Evolutionary conservation across 164 flowering plant species (phyloP).

Genomic region (Magnolia officinalis): DNA sequence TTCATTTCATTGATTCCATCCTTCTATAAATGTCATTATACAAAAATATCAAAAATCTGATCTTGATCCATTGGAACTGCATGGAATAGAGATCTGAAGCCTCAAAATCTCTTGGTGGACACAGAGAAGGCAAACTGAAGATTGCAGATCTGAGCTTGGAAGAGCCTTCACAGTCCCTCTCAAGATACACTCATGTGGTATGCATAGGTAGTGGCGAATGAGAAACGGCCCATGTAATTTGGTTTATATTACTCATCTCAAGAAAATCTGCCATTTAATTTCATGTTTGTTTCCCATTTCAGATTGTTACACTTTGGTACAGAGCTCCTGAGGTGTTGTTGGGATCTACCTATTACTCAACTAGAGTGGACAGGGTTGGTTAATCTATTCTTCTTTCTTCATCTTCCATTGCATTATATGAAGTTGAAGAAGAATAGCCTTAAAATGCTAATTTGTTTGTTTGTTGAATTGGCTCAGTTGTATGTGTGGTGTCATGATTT

Average conservation of each 20-base stretch:
- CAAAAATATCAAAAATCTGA: neutral
- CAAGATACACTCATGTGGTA: slow-evolving; percentile 95
- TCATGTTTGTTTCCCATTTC: slow-evolving; percentile 7
- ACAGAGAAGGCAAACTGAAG: slow-evolving; percentile 81
- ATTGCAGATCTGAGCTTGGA: slow-evolving; percentile 96
- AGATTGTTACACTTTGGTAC: slow-evolving; percentile 98
- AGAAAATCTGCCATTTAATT: no score
- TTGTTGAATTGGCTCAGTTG: no score
- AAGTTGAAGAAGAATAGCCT: no score
- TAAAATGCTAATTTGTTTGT: no score
- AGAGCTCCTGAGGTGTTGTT: slow-evolving; percentile 95
- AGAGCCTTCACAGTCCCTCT: slow-evolving; percentile 93
- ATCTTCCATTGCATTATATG: no score
- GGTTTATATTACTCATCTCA: neutral
- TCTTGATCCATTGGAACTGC: neutral
- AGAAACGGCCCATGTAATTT: neutral
- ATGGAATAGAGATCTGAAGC: slow-evolving; percentile 71
- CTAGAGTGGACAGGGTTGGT: slow-evolving; percentile 80
- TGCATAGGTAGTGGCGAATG: slow-evolving; percentile 26
- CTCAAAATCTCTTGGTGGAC: slow-evolving; percentile 89
- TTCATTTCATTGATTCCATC: neutral
- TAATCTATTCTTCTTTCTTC: no score
- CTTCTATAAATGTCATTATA: no score
- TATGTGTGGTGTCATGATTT: no score
- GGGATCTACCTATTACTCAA: slow-evolving; percentile 85